phyloP scores from a whole-genome alignment of 257 asterid species.

The Lycium ferocissimum region DNA sequence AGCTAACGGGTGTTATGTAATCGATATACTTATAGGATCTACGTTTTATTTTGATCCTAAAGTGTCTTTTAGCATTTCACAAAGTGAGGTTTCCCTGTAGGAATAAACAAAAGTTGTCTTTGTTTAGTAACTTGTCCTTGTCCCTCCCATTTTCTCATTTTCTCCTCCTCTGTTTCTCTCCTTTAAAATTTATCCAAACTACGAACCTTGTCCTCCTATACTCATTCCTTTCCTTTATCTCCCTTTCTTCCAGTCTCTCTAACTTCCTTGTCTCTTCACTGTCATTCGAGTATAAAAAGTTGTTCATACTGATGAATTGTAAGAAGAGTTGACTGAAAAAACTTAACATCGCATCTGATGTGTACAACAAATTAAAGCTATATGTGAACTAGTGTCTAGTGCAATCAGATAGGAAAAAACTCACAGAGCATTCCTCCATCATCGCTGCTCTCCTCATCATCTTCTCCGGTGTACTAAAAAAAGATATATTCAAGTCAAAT shows the following conservation, averaged over 20 bases:
- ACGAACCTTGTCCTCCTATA: not conserved
- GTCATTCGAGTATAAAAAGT: not conserved
- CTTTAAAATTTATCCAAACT: not conserved
- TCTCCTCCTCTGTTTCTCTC: not conserved
- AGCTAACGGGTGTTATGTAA: not conserved
- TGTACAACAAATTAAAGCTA: not conserved
- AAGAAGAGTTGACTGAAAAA: not conserved
- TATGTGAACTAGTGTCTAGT: not conserved
- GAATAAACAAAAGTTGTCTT: not conserved
- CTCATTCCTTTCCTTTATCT: not conserved
- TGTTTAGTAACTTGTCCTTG: not conserved
- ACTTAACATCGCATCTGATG: not conserved
- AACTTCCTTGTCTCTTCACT: not conserved
- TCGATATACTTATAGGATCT: not conserved
- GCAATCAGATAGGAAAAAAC: constrained; percentile 40
- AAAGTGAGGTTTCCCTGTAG: not conserved
- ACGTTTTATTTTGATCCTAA: not conserved
- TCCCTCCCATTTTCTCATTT: constrained; percentile 11
- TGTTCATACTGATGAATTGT: not conserved
- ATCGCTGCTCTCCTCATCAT: constrained; percentile 73
- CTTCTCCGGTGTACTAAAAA: constrained; percentile 59
- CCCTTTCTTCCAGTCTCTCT: not conserved
- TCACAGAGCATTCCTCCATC: constrained; percentile 95
- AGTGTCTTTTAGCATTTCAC: not conserved
- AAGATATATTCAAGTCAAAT: constrained; percentile 41